Percentiles rank a stretch among this genome's conserved stretches.
phyloP scores from a whole-genome alignment of 768 basidiomycete species.

The Leccinellum albellum region DNA sequence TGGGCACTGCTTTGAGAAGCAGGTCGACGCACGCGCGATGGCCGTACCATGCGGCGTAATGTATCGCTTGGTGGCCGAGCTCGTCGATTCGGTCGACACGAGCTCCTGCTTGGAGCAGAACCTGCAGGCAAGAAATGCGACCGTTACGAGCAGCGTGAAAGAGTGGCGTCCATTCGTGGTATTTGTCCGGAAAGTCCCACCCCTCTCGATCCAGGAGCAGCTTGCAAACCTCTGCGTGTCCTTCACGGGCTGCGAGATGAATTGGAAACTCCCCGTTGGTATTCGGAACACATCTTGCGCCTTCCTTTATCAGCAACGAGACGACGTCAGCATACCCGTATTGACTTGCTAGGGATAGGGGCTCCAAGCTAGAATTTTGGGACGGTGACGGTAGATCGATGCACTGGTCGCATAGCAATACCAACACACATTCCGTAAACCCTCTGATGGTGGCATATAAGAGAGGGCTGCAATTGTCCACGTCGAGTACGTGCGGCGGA shows the following conservation, averaged over 20 bases:
- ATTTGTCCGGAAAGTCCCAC: constrained; percentile 90
- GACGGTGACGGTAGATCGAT: constrained; percentile 59
- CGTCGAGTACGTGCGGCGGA: constrained; percentile 69
- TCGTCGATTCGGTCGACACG: constrained; percentile 80
- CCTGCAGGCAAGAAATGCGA: constrained; percentile 63
- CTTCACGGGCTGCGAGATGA: constrained; percentile 91
- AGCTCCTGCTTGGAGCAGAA: constrained; percentile 78
- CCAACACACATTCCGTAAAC: constrained; percentile 74
- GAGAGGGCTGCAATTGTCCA: constrained; percentile 92
- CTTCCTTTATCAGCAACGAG: constrained; percentile 67
- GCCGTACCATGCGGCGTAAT: constrained; percentile 97
- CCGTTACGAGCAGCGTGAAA: constrained; percentile 94
- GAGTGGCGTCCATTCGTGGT: constrained; percentile 96
- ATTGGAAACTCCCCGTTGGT: constrained; percentile 96
- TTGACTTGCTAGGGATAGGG: constrained; percentile 87
- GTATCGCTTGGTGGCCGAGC: constrained; percentile 75
- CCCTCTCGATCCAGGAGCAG: constrained; percentile 71
- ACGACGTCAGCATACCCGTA: constrained; percentile 85
- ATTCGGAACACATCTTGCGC: constrained; percentile 77
- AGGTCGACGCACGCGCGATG: constrained; percentile 65
- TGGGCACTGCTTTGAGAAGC: constrained; percentile 44
- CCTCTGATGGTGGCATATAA: constrained; percentile 91
- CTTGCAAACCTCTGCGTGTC: constrained; percentile 80
- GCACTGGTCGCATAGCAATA: constrained; percentile 71
- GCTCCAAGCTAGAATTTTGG: constrained; percentile 67